Conservation (phyloP, 805 yeast genomes). For the Metschnikowia picachoensis region DNA sequence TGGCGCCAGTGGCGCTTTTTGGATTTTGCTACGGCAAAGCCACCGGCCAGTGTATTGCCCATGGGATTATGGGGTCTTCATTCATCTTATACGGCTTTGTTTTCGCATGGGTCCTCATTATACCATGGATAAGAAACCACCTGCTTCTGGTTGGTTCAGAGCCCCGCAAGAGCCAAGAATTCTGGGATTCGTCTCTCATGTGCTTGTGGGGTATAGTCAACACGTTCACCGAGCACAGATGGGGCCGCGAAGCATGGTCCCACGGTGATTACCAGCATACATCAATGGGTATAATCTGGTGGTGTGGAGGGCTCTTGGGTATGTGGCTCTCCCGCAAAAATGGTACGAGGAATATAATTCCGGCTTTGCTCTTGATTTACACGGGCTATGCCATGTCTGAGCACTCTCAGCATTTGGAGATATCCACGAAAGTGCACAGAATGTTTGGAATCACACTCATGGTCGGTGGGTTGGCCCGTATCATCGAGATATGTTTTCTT, state of each 20-base stretch:
- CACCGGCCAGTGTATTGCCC: constrained; percentile 95
- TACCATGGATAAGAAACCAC: constrained; percentile 70
- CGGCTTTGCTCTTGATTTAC: constrained; percentile 74
- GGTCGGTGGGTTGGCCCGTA: constrained; percentile 71
- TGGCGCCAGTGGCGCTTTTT: constrained; percentile 79
- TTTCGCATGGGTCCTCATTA: constrained; percentile 57
- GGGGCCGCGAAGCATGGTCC: constrained; percentile 86
- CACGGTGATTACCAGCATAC: constrained; percentile 96
- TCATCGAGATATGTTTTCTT: constrained; percentile 77
- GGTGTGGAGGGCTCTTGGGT: constrained; percentile 91
- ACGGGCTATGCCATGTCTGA: constrained; percentile 96
- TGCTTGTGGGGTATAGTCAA: constrained; percentile 89
- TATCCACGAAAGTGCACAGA: constrained; percentile 84
- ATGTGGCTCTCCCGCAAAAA: constrained; percentile 60
- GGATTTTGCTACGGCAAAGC: constrained; percentile 84
- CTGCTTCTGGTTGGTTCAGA: constrained; percentile 18
- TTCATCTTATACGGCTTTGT: constrained; percentile 78
- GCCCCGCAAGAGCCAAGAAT: constrained; percentile 62
- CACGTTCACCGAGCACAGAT: constrained; percentile 93
- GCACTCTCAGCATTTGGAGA: constrained; percentile 70
- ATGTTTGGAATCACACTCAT: constrained; percentile 81
- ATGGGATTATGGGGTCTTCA: constrained; percentile 94
- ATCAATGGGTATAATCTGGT: constrained; percentile 94
- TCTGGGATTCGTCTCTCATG: constrained; percentile 77
- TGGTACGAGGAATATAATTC: constrained; percentile 52